Evolutionary conservation across 2,329 filamentous ascomycete species (phyloP).

Genomic region (Sporothrix mexicana): DNA sequence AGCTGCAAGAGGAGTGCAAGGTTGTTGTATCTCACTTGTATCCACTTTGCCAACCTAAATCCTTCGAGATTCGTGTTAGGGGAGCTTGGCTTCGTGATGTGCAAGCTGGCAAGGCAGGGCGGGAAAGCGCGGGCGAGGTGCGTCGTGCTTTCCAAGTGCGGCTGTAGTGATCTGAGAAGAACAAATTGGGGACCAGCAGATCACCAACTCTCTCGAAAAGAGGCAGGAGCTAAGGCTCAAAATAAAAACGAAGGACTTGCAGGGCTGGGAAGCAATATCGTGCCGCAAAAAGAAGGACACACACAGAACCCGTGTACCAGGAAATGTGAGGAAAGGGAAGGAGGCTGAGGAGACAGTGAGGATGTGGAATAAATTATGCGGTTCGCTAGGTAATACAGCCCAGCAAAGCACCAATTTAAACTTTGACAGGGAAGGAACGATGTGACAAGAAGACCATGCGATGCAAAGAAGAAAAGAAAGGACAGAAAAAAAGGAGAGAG

Average conservation of each 20-base stretch:
- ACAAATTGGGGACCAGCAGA: not conserved
- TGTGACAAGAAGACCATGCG: not conserved
- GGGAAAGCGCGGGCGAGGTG: not conserved
- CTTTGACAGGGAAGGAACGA: constrained; percentile 6
- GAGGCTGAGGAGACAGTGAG: not conserved
- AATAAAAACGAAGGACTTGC: not conserved
- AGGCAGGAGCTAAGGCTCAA: not conserved
- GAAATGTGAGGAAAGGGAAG: constrained; percentile 4
- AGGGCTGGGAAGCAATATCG: constrained; percentile 1
- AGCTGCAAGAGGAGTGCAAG: not conserved
- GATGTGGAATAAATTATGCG: not conserved
- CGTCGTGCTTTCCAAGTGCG: not conserved
- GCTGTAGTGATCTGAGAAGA: not conserved
- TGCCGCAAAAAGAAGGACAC: constrained; percentile 18
- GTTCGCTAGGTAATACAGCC: not conserved
- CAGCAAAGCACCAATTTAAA: constrained; percentile 10
- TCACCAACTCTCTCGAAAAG: not conserved
- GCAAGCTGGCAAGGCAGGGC: not conserved
- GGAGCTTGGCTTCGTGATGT: constrained; percentile 16
- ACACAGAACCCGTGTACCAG: not conserved
- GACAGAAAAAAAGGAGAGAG: not conserved
- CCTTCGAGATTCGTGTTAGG: constrained; percentile 4
- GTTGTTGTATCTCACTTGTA: not conserved
- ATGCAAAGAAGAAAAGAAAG: not conserved
- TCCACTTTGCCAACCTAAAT: constrained; percentile 14